A percentile compares a stretch with the other conserved stretches of the same genome.
Evolutionary conservation across 208 protist species (phyloP).

Genomic region (Phytomonas sp.): DNA sequence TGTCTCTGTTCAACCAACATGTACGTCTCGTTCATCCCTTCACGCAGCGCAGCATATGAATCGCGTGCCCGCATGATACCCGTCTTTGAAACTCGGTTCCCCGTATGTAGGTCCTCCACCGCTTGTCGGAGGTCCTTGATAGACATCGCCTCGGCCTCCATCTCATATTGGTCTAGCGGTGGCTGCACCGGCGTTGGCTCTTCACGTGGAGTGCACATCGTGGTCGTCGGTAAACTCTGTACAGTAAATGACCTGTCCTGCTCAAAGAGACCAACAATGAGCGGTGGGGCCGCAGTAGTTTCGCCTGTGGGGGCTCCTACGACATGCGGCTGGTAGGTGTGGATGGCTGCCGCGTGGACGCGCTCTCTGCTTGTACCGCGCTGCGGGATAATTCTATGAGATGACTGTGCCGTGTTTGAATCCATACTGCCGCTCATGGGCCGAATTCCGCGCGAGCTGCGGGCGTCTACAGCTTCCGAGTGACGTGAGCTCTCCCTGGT

Average conservation of each 20-base stretch:
- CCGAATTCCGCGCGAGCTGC: slow-evolving; percentile 4
- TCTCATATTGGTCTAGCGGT: slow-evolving; percentile 28
- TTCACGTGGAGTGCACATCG: slow-evolving; percentile 24
- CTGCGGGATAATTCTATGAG: not conserved
- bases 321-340: not conserved
- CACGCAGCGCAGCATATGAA: slow-evolving; percentile 29
- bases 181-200: slow-evolving; percentile 13
- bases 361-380: not conserved
- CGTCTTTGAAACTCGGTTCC: slow-evolving; percentile 37
- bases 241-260: slow-evolving; percentile 13
- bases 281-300: slow-evolving; percentile 4
- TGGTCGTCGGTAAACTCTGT: slow-evolving; percentile 26
- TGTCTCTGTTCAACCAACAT: slow-evolving; percentile 47
- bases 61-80: slow-evolving; percentile 37
- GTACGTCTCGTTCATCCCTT: slow-evolving; percentile 48
- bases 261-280: not conserved
- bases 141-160: slow-evolving; percentile 31
- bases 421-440: too few relatives aligned
- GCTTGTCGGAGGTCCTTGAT: slow-evolving; percentile 32
- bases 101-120: slow-evolving; percentile 29
- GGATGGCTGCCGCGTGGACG: too few relatives aligned
- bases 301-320: slow-evolving; percentile 5
- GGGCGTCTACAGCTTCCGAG: slow-evolving; percentile 13
- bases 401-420: too few relatives aligned
- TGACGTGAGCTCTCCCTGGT: slow-evolving; percentile 29